These are phyloP conservation scores for Parastagonospora avenae DNA, from an alignment of 2,329 filamentous ascomycete genomes.

Conservation along the genomic window DNA sequence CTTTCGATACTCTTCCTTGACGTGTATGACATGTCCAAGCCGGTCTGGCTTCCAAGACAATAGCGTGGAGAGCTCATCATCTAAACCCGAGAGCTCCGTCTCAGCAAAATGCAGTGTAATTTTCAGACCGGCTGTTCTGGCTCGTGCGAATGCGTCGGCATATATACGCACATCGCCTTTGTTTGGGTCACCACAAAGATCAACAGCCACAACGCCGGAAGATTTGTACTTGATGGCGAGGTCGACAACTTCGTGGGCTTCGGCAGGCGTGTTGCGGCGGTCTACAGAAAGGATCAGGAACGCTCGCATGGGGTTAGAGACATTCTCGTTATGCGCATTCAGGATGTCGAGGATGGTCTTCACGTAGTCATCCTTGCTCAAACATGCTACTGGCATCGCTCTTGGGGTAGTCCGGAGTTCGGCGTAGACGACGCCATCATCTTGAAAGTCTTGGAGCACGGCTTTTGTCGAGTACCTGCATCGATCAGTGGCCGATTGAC, in stretches of 20 bases:
- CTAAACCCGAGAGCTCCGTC: conserved; percentile 60
- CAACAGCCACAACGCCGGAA: conserved; percentile 71
- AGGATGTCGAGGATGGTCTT: conserved; percentile 70
- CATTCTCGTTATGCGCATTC: conserved; percentile 52
- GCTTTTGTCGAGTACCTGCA: conserved; percentile 63
- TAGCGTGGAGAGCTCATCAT: conserved; percentile 66
- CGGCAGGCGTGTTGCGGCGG: conserved; percentile 62
- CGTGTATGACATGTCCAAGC: conserved; percentile 80
- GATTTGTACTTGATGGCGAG: conserved; percentile 63
- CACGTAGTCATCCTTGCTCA: conserved; percentile 70
- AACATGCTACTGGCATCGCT: conserved; percentile 56
- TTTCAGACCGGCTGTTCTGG: conserved; percentile 61
- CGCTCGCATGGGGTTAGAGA: conserved; percentile 57
- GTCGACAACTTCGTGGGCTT: conserved; percentile 67
- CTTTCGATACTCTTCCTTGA: conserved; percentile 63
- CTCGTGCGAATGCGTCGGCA: conserved; percentile 62
- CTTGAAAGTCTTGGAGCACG: conserved; percentile 63
- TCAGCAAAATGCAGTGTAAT: conserved; percentile 83
- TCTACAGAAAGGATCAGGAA: conserved; percentile 77
- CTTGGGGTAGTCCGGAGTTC: conserved; percentile 83
- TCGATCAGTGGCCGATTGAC: conserved; percentile 12
- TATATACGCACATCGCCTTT: conserved; percentile 67
- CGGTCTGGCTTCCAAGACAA: conserved; percentile 70
- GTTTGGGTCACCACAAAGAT: conserved; percentile 78
- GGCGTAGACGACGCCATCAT: conserved; percentile 76